Conservation (phyloP, 2,329 filamentous ascomycete genomes). For the Monilinia fructigena region DNA sequence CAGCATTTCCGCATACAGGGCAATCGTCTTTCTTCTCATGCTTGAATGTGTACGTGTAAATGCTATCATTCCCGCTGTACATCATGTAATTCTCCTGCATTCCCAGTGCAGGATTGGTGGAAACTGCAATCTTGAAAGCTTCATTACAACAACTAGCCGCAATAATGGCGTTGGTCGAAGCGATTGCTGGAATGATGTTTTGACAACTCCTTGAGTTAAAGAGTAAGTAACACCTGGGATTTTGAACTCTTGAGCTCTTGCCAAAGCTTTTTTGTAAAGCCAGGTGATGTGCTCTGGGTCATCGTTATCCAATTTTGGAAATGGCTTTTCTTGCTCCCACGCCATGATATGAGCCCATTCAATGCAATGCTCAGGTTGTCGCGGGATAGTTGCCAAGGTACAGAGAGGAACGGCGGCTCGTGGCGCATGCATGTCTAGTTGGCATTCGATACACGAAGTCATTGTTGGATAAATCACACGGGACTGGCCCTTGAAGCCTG, state of each 20-base stretch:
- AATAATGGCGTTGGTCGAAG: slow-evolving; percentile 95
- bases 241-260: slow-evolving; percentile 81
- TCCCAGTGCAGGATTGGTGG: slow-evolving; percentile 75
- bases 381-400: slow-evolving; percentile 92
- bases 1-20: slow-evolving; percentile 83
- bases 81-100: slow-evolving; percentile 94
- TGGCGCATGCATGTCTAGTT: slow-evolving; percentile 98
- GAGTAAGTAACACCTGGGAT: slow-evolving; percentile 93
- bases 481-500: slow-evolving; percentile 93
- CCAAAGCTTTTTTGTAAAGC: slow-evolving; percentile 82
- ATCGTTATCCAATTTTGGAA: slow-evolving; percentile 86
- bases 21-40: slow-evolving; percentile 94
- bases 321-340: slow-evolving; percentile 85
- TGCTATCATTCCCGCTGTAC: slow-evolving; percentile 93
- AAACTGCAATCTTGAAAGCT: slow-evolving; percentile 88
- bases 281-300: slow-evolving; percentile 97
- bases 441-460: slow-evolving; percentile 96
- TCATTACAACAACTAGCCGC: slow-evolving; percentile 96
- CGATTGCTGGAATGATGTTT: slow-evolving; percentile 99
- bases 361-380: slow-evolving; percentile 96
- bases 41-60: slow-evolving; percentile 97
- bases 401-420: slow-evolving; percentile 94
- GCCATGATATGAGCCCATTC: slow-evolving; percentile 99
- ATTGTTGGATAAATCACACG: slow-evolving; percentile 89
- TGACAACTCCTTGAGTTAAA: slow-evolving; percentile 94